phyloP scores from a whole-genome alignment of 768 basidiomycete species.

The Crassisporium funariophilum region DNA sequence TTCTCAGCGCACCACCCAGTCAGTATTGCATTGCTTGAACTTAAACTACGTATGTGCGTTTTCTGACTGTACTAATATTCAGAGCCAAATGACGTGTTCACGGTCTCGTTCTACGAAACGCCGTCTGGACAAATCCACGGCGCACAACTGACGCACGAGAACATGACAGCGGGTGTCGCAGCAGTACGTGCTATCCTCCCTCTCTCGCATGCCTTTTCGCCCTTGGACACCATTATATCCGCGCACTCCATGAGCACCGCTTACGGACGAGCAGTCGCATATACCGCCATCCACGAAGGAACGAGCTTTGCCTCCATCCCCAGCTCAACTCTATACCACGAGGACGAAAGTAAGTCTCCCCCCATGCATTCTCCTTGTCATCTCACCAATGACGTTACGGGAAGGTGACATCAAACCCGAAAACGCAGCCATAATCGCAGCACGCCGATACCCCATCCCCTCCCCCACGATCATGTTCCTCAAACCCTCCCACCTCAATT shows the following conservation, averaged over 20 bases:
- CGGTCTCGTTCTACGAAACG: constrained; percentile 64
- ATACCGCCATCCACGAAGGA: constrained; percentile 76
- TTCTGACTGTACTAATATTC: constrained; percentile 5
- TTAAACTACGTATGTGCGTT: constrained; percentile 1
- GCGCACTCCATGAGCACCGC: constrained; percentile 72
- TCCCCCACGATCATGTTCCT: constrained; percentile 82
- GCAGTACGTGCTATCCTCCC: constrained; percentile 78
- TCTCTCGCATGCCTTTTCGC: constrained; percentile 62
- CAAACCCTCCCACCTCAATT: constrained; percentile 61
- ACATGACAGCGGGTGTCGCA: constrained; percentile 88
- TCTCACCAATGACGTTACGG: neutral
- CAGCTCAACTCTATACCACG: constrained; percentile 53
- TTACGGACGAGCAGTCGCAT: constrained; percentile 79
- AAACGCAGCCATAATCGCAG: constrained; percentile 20
- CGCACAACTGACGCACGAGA: constrained; percentile 77
- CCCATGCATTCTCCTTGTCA: neutral
- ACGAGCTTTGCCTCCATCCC: constrained; percentile 69
- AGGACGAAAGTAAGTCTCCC: constrained; percentile 41
- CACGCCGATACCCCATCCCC: constrained; percentile 56
- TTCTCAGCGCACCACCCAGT: constrained; percentile 55
- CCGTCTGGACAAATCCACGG: constrained; percentile 56
- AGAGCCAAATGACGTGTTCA: constrained; percentile 68
- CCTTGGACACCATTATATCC: constrained; percentile 79
- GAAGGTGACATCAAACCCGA: constrained; percentile 16
- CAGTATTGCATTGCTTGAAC: constrained; percentile 26